These are phyloP conservation scores for Plectosphaerella sp. DNA, from an alignment of 2,329 filamentous ascomycete species.

Conservation along the genomic window DNA sequence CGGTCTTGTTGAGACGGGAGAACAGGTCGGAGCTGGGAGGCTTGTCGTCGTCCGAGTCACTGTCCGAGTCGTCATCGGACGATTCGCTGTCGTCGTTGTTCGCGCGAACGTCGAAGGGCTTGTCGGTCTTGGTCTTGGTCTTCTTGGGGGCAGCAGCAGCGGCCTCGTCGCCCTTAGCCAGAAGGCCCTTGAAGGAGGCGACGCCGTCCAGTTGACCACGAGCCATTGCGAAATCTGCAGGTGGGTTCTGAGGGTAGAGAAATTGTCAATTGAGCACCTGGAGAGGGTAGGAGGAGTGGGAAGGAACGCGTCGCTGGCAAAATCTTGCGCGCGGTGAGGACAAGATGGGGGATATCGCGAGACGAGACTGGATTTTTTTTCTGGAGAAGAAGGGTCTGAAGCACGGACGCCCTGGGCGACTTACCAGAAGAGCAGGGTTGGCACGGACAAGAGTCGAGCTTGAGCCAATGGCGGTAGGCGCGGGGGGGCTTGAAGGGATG, in stretches of 20 bases:
- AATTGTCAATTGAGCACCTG: not conserved
- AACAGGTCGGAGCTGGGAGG: not conserved
- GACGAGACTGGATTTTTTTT: not conserved
- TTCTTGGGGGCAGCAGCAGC: constrained; percentile 5
- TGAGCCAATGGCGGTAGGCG: not conserved
- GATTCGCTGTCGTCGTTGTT: constrained; percentile 10
- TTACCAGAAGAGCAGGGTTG: not conserved
- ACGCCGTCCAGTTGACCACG: constrained; percentile 11
- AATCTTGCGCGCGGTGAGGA: not conserved
- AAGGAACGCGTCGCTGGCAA: not conserved
- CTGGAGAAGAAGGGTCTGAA: not conserved
- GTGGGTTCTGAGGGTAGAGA: no score
- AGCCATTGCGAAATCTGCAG: not conserved
- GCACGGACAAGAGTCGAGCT: not conserved
- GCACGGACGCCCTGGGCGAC: not conserved
- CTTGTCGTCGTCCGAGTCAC: constrained; percentile 13
- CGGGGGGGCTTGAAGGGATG: not conserved
- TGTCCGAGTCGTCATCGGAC: constrained; percentile 12
- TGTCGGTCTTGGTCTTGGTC: constrained; percentile 13
- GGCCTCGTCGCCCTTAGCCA: constrained; percentile 6
- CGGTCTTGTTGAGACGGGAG: constrained; percentile 6
- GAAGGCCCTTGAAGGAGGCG: constrained; percentile 6
- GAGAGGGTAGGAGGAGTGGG: no score
- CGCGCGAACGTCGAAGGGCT: constrained; percentile 12
- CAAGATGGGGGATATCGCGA: not conserved